Conservation (phyloP, 225 moss, liverwort and hornwort genomes). For the Straminergon stramineum region DNA sequence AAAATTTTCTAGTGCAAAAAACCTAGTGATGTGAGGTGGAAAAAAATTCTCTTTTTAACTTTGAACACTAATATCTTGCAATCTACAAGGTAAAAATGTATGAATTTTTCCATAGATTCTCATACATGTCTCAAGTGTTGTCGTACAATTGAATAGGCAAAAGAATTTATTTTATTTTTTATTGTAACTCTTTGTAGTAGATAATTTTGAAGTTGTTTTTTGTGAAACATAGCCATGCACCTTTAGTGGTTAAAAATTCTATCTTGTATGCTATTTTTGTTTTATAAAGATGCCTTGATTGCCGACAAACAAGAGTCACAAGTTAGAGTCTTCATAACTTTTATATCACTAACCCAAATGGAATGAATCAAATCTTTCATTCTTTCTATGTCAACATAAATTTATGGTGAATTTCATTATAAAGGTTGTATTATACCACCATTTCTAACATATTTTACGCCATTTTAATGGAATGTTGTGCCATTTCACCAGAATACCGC, state of each 20-base stretch:
- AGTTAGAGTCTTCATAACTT: background rate
- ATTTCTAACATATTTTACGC: too few species aligned
- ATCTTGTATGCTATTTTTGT: background rate
- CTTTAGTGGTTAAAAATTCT: background rate
- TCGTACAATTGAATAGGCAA: background rate
- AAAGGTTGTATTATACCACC: too few species aligned
- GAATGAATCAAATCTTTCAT: background rate
- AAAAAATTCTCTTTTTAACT: background rate
- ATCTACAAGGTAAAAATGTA: background rate
- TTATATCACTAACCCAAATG: background rate
- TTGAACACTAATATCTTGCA: background rate
- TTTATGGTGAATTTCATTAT: too few species aligned
- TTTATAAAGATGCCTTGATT: background rate
- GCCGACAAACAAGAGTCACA: rapidly evolving
- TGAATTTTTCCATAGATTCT: background rate
- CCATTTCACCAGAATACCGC: too few species aligned
- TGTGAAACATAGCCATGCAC: background rate
- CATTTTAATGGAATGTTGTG: too few species aligned
- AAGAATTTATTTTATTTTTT: too few species aligned
- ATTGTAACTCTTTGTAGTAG: background rate
- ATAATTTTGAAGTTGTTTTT: background rate
- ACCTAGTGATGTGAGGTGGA: rapidly evolving
- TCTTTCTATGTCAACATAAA: background rate
- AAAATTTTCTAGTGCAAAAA: background rate
- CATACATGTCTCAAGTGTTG: background rate